Conservation (phyloP, 805 yeast species). For the Ogataea paradorogensis region DNA sequence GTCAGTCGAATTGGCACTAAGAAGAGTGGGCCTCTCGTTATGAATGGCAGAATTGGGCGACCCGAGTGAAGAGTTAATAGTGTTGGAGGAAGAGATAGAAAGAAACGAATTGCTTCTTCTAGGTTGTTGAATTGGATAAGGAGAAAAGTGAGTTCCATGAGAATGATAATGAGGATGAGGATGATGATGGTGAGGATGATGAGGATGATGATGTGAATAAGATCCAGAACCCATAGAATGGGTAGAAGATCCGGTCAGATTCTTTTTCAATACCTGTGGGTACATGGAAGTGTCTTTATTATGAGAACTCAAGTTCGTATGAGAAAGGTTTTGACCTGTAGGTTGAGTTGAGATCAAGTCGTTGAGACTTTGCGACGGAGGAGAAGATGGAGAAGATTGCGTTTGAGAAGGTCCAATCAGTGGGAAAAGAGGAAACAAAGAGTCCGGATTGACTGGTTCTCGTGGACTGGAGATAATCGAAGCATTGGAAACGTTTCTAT, state of each 20-base stretch:
- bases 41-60: conserved; percentile 1
- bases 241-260: conserved; percentile 30
- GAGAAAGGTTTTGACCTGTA: conserved; percentile 16
- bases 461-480: conserved; percentile 20
- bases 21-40: conserved; percentile 26
- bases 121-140: conserved; percentile 21
- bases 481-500: conserved; percentile 14
- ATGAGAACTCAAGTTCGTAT: conserved; percentile 23
- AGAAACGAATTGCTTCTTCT: conserved; percentile 24
- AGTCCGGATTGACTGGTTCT: conserved; percentile 27
- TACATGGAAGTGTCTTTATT: conserved; percentile 8
- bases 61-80: conserved; percentile 15
- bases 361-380: conserved; percentile 15
- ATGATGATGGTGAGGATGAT: conserved; percentile 22
- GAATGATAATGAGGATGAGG: conserved; percentile 23
- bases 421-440: conserved; percentile 33
- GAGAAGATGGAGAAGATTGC: conserved; percentile 17
- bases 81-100: conserved; percentile 27
- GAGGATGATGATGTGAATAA: conserved; percentile 18
- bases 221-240: conserved; percentile 22
- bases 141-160: conserved; percentile 27
- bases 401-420: conserved; percentile 31
- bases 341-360: conserved; percentile 14
- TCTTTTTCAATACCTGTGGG: conserved; percentile 20
- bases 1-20: conserved; percentile 23